Evolutionary conservation across 768 basidiomycete species (phyloP).

Genomic region (Leucocoprinus leucothites): DNA sequence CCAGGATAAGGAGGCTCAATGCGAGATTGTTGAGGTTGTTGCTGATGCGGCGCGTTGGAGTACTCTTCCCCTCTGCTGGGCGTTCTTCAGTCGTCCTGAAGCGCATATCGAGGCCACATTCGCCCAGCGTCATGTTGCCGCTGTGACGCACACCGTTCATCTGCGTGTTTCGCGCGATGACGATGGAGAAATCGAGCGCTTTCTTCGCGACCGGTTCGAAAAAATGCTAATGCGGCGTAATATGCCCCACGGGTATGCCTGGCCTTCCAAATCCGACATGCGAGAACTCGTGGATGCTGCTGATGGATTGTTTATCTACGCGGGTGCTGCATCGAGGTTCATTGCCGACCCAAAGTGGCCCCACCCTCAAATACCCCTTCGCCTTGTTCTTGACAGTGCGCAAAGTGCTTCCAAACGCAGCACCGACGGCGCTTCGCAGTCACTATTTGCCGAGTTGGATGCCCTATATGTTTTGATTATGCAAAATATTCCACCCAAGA

Average conservation of each 20-base stretch:
- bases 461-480: too few species aligned
- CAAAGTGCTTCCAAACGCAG: too few species aligned
- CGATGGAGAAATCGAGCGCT: not conserved
- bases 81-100: conserved; percentile 2
- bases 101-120: not conserved
- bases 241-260: not conserved
- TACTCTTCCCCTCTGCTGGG: not conserved
- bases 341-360: conserved; percentile 14
- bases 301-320: conserved; percentile 24
- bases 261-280: conserved; percentile 14
- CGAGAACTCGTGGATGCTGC: conserved; percentile 17
- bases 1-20: not conserved
- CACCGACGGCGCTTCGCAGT: too few species aligned
- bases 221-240: not conserved
- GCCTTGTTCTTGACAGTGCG: too few species aligned
- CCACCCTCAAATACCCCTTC: too few species aligned
- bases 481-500: too few species aligned
- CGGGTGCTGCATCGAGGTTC: conserved; percentile 22
- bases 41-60: not conserved
- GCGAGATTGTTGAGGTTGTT: conserved; percentile 1
- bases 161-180: not conserved
- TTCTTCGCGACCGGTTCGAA: not conserved
- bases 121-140: not conserved
- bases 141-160: not conserved
- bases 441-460: too few species aligned